Percentiles rank a stretch among this genome's conserved stretches.
These are phyloP conservation scores for Micractinium sp. DNA, from an alignment of 139 green algal genomes.

Conservation along the genomic window DNA sequence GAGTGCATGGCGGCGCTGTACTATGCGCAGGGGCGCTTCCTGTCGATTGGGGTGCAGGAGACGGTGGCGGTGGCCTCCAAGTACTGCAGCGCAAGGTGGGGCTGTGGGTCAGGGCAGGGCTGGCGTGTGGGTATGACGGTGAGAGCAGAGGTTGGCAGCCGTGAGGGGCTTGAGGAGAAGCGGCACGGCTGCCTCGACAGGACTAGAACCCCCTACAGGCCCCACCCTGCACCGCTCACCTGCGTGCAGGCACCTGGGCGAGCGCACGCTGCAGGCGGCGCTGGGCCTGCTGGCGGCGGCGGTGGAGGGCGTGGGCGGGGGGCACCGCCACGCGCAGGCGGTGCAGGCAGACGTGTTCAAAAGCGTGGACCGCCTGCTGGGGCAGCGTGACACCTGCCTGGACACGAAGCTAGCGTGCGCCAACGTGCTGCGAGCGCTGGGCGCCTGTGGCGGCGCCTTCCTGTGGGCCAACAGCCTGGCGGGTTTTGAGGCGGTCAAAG, in stretches of 20 bases:
- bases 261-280: conserved; percentile 48
- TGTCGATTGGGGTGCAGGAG: conserved; percentile 59
- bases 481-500: conserved; percentile 62
- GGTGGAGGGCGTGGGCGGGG: conserved; percentile 63
- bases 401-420: conserved; percentile 29
- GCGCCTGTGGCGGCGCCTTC: conserved; percentile 51
- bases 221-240: neutral
- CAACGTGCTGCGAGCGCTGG: conserved; percentile 60
- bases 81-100: conserved; percentile 39
- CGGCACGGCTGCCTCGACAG: no score
- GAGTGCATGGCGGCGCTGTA: conserved; percentile 69
- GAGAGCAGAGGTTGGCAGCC: neutral
- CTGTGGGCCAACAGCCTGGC: conserved; percentile 68
- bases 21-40: conserved; percentile 55
- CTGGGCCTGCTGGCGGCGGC: conserved; percentile 67
- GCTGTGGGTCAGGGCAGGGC: neutral
- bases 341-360: conserved; percentile 72
- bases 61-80: conserved; percentile 62
- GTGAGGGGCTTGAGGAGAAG: neutral
- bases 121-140: neutral
- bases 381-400: conserved; percentile 21
- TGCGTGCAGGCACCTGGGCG: conserved; percentile 31
- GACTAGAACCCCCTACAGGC: no score
- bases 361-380: conserved; percentile 52
- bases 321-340: conserved; percentile 54